Conservation (phyloP, 441 rosid species). For the Gossypium lobatum region DNA sequence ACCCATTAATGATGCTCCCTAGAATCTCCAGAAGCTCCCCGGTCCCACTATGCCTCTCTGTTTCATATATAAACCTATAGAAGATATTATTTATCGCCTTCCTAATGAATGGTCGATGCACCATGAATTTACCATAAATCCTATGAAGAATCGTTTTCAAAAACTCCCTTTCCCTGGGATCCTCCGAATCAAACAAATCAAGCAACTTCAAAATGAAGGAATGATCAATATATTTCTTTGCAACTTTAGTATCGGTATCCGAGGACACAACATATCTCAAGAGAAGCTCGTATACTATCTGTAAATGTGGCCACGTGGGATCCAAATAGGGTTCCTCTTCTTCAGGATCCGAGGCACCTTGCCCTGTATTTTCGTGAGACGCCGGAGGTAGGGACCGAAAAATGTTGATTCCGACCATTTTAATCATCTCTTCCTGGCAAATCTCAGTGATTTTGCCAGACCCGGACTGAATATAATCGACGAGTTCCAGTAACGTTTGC, state of each 20-base stretch:
- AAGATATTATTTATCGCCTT: conserved; percentile 78
- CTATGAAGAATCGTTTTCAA: conserved; percentile 84
- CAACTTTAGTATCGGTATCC: conserved; percentile 64
- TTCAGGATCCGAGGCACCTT: conserved; percentile 68
- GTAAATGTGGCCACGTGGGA: conserved; percentile 87
- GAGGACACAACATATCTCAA: conserved; percentile 63
- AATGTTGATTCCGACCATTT: conserved; percentile 59
- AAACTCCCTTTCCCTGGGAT: conserved; percentile 82
- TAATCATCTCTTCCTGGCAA: conserved; percentile 84
- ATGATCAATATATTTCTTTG: conserved; percentile 79
- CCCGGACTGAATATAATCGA: conserved; percentile 82
- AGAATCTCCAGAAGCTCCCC: conserved; percentile 88
- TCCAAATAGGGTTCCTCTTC: conserved; percentile 87
- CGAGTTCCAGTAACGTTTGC: conserved; percentile 67
- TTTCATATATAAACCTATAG: conserved; percentile 82
- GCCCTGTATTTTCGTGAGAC: conserved; percentile 76
- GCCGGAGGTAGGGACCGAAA: conserved; percentile 78
- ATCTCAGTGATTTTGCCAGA: conserved; percentile 58
- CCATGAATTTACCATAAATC: conserved; percentile 80
- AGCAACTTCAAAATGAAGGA: conserved; percentile 74
- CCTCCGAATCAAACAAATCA: conserved; percentile 84
- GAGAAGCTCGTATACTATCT: conserved; percentile 63
- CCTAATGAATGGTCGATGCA: conserved; percentile 76
- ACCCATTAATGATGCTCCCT: conserved; percentile 92
- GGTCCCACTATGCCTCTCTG: conserved; percentile 79